Base-by-base conservation (phyloP, 2,329 filamentous ascomycete species). In the Cladosporium austrohemisphaericum region DNA sequence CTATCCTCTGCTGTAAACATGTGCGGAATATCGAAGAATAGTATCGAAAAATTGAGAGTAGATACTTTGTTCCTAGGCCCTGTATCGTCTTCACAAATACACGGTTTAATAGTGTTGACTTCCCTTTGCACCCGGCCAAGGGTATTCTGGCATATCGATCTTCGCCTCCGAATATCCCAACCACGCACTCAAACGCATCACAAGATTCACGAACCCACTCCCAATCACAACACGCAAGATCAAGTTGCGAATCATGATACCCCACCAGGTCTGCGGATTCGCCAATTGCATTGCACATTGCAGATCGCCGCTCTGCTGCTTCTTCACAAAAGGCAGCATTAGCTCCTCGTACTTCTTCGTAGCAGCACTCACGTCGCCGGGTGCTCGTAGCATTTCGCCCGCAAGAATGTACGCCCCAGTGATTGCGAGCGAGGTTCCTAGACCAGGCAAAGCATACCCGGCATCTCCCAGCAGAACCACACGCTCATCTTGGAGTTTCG, bases 401-500 rank as follows among this genome's bases (percentile, higher is more conserved):
- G 59, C 60, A 2, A 63, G 37, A 4, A 62, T 52, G 29, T 61
- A 63, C 9, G 55, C 58, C 5, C 55, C 57, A 8, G 57, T 52
- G 25, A 61, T 60, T 5, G 59, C 60, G 14, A 58, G 50, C 13
- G 36, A 56, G 3, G 58, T 60, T 0, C 58, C 60, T 26, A 56
- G 56, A n/a, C 59, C 58, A 18, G 53, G 52, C 4, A 50, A 46
- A 23, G 55, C 56, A 10, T 53, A 55, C 3, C 51, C 60, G 16
- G 59, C 57, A 48, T 63, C 61, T 1, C 60, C 61, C 10, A 64
- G 20, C 18, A 65, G 37, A 1, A 54, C 60, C 4, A 60, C 55
- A 10, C 61, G 47, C 0, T 56, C 70, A 4, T 61, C 62, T 13
- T 55, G 64, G 64, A 69, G 69, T 3, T 41, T 58, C 2, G 64